Base-by-base conservation (phyloP, 768 basidiomycete genomes). In the Auriculariales sp. region DNA sequence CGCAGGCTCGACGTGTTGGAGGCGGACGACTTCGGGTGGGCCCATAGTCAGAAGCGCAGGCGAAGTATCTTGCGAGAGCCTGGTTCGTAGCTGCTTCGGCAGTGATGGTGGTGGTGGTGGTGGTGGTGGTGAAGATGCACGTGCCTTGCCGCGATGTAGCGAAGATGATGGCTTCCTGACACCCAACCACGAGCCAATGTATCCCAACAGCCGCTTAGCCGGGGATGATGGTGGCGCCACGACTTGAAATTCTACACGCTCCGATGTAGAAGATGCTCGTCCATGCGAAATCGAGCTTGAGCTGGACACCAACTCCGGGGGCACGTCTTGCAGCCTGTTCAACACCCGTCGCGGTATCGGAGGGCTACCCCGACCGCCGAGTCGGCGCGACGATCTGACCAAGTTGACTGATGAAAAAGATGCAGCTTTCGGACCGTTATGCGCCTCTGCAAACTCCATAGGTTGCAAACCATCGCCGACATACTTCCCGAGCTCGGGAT, bases 391-490 rank as follows among this genome's bases (percentile, higher is more conserved):
- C n/a, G n/a, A n/a, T n/a, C n/a, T n/a, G n/a, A n/a, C n/a, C n/a
- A n/a, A n/a, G n/a, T n/a, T n/a, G n/a, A n/a, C n/a, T n/a, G n/a
- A n/a, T n/a, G 49, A 35, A 25, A 29, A 30, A 1, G 49, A 14
- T n/a, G n/a, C n/a, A n/a, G n/a, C n/a, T n/a, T n/a, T n/a, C n/a
- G n/a, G n/a, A n/a, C n/a, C n/a, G n/a, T n/a, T n/a, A n/a, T n/a
- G n/a, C 70, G 56, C 35, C 14, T 28, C 46, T 15, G 12, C 27
- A 3, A 45, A n/a, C n/a, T 50, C 49, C 9, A n/a, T n/a, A n/a
- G 36, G 7, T 15, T n/a, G 19, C 35, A 28, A 19, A 27, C 35
- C 4, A 45, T 5, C n/a, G n/a, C n/a, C n/a, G n/a, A n/a, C n/a
- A n/a, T n/a, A 12, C 17, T 29, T 39, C 9, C 10, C n/a, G n/a